A percentile compares a stretch with the other conserved stretches of the same genome.
Evolutionary conservation across 805 yeast species (phyloP).

Genomic region (Yarrowia sp.): DNA sequence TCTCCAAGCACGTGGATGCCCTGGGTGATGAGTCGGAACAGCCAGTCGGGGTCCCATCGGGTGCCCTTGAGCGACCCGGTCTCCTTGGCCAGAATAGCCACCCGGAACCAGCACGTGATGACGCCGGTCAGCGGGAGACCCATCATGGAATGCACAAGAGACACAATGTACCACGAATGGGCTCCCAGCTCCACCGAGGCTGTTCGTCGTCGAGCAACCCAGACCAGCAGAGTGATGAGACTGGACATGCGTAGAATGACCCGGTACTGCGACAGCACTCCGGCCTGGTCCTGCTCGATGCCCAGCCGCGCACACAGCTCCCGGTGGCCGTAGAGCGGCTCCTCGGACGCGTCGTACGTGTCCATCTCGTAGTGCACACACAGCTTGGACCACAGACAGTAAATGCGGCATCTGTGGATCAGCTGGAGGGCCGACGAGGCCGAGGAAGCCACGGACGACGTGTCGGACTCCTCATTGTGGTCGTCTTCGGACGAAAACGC

Average conservation of each 20-base stretch:
- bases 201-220: conserved; percentile 16
- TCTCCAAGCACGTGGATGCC: conserved; percentile 25
- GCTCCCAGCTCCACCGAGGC: conserved; percentile 12
- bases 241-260: conserved; percentile 30
- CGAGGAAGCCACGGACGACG: conserved; percentile 21
- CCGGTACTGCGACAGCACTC: conserved; percentile 27
- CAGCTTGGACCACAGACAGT: conserved; percentile 26
- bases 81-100: conserved; percentile 31
- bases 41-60: conserved; percentile 30
- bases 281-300: conserved; percentile 26
- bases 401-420: conserved; percentile 37
- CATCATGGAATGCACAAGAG: conserved; percentile 27
- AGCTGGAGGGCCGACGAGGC: conserved; percentile 22
- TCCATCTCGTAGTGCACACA: conserved; percentile 37
- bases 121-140: conserved; percentile 29
- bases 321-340: conserved; percentile 25
- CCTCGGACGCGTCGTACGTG: conserved; percentile 31
- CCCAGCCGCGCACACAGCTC: conserved; percentile 26
- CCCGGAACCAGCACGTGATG: conserved; percentile 35
- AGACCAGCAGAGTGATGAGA: conserved; percentile 30
- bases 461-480: conserved; percentile 13
- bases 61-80: conserved; percentile 18
- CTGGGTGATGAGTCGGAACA: conserved; percentile 31
- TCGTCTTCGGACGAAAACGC: conserved; percentile 17
- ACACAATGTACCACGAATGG: conserved; percentile 33